These are phyloP conservation scores for Fusarium equiseti DNA, from an alignment of 2,329 filamentous ascomycete species.

Conservation along the genomic window DNA sequence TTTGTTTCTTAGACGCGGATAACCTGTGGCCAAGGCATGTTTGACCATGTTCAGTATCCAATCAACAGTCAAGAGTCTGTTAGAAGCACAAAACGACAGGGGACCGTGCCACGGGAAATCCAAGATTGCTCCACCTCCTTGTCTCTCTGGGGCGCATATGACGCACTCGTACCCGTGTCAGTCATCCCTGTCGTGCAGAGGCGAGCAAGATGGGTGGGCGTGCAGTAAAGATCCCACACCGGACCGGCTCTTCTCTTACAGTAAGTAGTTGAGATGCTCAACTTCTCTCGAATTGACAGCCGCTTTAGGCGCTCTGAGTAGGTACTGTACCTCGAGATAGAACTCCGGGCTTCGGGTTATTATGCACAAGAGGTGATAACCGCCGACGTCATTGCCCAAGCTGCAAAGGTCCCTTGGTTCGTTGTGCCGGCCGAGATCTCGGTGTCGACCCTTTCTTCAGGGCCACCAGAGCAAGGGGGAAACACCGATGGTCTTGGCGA, in stretches of 20 bases:
- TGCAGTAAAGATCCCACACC: constrained; percentile 42
- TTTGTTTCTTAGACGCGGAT: constrained; percentile 35
- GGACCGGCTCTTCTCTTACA: constrained; percentile 28
- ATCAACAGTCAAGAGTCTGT: constrained; percentile 39
- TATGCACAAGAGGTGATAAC: not conserved
- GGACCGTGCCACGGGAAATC: constrained; percentile 38
- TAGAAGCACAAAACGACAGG: constrained; percentile 37
- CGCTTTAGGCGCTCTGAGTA: constrained; percentile 36
- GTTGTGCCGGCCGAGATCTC: constrained; percentile 40
- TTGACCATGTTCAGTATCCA: constrained; percentile 22
- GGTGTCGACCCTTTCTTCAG: constrained; percentile 26
- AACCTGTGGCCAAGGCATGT: constrained; percentile 19
- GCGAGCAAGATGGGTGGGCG: constrained; percentile 35
- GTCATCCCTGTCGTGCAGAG: constrained; percentile 41
- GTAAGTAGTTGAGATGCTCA: not conserved
- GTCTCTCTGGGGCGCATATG: constrained; percentile 47
- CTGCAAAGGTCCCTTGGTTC: constrained; percentile 34
- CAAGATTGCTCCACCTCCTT: constrained; percentile 39
- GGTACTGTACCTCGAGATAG: not conserved
- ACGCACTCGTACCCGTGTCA: constrained; percentile 47
- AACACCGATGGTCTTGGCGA: constrained; percentile 40
- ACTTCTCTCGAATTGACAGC: constrained; percentile 22
- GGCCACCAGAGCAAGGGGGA: constrained; percentile 35
- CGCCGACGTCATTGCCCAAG: not conserved
- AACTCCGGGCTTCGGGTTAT: not conserved